Evolutionary conservation across 768 basidiomycete genomes (phyloP).

Genomic region (Clavaria fumosa): DNA sequence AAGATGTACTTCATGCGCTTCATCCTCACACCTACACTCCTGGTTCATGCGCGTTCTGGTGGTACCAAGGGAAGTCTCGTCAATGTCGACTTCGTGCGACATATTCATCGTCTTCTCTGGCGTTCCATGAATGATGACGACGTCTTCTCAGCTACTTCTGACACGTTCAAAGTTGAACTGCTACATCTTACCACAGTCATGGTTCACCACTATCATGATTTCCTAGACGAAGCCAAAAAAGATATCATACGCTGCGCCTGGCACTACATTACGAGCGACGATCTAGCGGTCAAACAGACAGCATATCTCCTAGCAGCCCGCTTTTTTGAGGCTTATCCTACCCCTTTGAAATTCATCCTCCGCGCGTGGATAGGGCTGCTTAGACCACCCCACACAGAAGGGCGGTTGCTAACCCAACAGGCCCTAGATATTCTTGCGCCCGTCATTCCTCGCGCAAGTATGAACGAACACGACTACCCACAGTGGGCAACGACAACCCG

Average conservation of each 20-base stretch:
- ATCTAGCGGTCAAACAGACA: slow-evolving; percentile 84
- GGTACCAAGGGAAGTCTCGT: slow-evolving; percentile 49
- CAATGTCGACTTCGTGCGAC: slow-evolving; percentile 52
- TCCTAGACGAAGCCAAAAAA: slow-evolving; percentile 73
- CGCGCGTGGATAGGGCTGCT: slow-evolving; percentile 85
- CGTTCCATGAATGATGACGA: slow-evolving; percentile 47
- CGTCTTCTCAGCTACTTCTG: slow-evolving; percentile 47
- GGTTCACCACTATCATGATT: slow-evolving; percentile 67
- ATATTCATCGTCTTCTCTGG: slow-evolving; percentile 69
- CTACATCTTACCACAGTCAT: slow-evolving; percentile 80
- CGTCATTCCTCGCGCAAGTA: slow-evolving; percentile 51
- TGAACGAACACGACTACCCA: slow-evolving; percentile 41
- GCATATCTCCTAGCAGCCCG: slow-evolving; percentile 81
- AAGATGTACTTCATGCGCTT: slow-evolving; percentile 71
- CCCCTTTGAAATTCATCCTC: slow-evolving; percentile 81
- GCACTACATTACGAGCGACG: slow-evolving; percentile 75
- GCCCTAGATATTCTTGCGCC: slow-evolving; percentile 81
- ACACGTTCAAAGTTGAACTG: slow-evolving; percentile 81
- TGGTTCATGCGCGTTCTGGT: slow-evolving; percentile 50
- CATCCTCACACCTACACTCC: slow-evolving; percentile 74
- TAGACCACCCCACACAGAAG: slow-evolving; percentile 55
- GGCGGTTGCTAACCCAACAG: slow-evolving; percentile 65
- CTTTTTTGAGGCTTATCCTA: slow-evolving; percentile 82
- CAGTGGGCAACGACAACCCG: slow-evolving; percentile 82
- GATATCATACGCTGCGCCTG: slow-evolving; percentile 90